Conservation (phyloP, 805 yeast genomes). For the Candida gorgasii region DNA sequence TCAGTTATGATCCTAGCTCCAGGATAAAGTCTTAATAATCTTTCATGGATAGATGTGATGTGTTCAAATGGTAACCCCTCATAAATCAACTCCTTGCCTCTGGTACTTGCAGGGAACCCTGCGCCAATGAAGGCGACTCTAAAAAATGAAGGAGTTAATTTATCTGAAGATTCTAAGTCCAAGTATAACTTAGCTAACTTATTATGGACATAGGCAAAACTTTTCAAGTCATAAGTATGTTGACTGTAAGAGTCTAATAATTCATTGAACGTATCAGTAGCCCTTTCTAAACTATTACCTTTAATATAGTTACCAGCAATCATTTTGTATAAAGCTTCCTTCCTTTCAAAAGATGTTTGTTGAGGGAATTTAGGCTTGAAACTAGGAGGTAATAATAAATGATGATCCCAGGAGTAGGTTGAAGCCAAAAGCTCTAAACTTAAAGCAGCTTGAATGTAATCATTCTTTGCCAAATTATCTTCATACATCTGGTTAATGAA, state of each 20-base stretch:
- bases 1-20: constrained; percentile 72
- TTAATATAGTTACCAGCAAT: constrained; percentile 68
- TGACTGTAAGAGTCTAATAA: constrained; percentile 72
- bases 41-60: constrained; percentile 76
- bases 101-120: constrained; percentile 77
- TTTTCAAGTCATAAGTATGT: constrained; percentile 71
- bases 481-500: constrained; percentile 75
- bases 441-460: constrained; percentile 80
- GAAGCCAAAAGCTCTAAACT: constrained; percentile 75
- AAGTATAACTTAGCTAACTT: constrained; percentile 68
- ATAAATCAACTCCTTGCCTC: constrained; percentile 76
- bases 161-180: constrained; percentile 66
- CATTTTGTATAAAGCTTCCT: constrained; percentile 66
- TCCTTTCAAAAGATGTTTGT: constrained; percentile 78
- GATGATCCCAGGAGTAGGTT: constrained; percentile 73
- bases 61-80: constrained; percentile 90
- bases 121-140: constrained; percentile 78
- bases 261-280: constrained; percentile 75
- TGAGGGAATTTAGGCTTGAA: constrained; percentile 72
- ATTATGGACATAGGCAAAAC: constrained; percentile 69
- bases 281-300: constrained; percentile 78
- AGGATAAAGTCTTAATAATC: constrained; percentile 73
- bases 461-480: constrained; percentile 57
- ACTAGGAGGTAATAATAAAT: constrained; percentile 54
- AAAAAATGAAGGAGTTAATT: constrained; percentile 76